These are phyloP conservation scores for Saksenaea oblongispora DNA, from an alignment of 371 early-diverging fungal species.

Conservation along the genomic window DNA sequence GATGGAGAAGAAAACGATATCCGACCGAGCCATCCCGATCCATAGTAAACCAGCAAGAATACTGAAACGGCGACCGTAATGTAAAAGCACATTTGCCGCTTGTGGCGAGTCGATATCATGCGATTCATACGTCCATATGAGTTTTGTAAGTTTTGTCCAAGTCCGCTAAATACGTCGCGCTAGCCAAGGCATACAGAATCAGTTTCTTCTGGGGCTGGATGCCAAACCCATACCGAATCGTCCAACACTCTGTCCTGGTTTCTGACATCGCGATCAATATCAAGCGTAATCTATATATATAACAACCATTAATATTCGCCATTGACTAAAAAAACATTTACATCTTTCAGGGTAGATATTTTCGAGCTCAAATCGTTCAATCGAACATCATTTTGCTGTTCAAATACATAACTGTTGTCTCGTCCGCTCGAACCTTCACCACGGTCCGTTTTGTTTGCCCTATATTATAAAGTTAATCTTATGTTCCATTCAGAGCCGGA, in stretches of 20 bases:
- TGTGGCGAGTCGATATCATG: constrained; percentile 48
- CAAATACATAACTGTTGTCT: constrained; percentile 36
- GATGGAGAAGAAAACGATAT: constrained; percentile 11
- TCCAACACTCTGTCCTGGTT: constrained; percentile 43
- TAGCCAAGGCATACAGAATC: constrained; percentile 7
- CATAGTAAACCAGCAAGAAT: constrained; percentile 41
- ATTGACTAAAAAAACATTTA: constrained; percentile 10
- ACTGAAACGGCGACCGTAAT: constrained; percentile 24
- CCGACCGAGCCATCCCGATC: constrained; percentile 14
- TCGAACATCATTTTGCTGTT: constrained; percentile 50
- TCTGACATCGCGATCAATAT: constrained; percentile 47
- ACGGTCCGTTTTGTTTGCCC: not conserved
- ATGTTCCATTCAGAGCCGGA: not conserved
- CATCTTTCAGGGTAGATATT: constrained; percentile 43
- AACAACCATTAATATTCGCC: not conserved
- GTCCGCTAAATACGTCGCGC: constrained; percentile 36
- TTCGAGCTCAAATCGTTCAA: constrained; percentile 47
- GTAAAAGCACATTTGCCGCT: constrained; percentile 45
- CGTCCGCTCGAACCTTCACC: not conserved
- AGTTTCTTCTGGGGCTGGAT: not conserved
- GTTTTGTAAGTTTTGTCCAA: constrained; percentile 31
- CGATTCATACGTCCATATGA: constrained; percentile 43
- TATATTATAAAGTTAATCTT: not conserved
- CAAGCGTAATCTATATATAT: constrained; percentile 39
- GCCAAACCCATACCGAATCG: constrained; percentile 33